Conservation (phyloP, 2,329 filamentous ascomycete genomes). For the Dactylellina sp. region DNA sequence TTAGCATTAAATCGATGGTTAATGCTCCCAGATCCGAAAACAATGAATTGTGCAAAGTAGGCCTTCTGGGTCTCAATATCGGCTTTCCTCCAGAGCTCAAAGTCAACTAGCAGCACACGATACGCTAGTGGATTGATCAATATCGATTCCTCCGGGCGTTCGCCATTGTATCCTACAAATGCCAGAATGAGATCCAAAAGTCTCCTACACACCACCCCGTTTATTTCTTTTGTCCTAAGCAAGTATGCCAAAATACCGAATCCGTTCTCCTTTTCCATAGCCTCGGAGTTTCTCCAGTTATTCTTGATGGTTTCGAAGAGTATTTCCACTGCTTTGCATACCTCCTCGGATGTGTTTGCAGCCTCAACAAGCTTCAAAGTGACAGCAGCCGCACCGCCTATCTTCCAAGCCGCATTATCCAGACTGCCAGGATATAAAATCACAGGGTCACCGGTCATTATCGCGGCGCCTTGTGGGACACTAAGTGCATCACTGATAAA, state of each 20-base stretch:
- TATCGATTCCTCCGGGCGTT: slow-evolving; percentile 84
- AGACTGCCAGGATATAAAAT: slow-evolving; percentile 83
- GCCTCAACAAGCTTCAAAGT: slow-evolving; percentile 86
- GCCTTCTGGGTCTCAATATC: slow-evolving; percentile 81
- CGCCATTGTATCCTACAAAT: slow-evolving; percentile 88
- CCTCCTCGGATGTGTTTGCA: slow-evolving; percentile 76
- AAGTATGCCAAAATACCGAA: slow-evolving; percentile 89
- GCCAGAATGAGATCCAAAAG: slow-evolving; percentile 81
- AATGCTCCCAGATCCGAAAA: slow-evolving; percentile 89
- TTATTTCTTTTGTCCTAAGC: slow-evolving; percentile 72
- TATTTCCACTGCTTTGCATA: slow-evolving; percentile 82
- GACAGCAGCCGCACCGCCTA: slow-evolving; percentile 89
- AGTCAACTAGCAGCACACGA: slow-evolving; percentile 87
- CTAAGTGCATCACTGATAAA: slow-evolving; percentile 89
- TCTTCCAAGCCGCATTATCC: slow-evolving; percentile 90
- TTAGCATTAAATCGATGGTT: slow-evolving; percentile 92
- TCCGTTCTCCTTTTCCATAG: slow-evolving; percentile 95
- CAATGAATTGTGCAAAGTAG: slow-evolving; percentile 92
- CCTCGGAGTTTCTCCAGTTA: slow-evolving; percentile 97
- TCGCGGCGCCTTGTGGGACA: slow-evolving; percentile 80
- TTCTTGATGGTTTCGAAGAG: slow-evolving; percentile 86
- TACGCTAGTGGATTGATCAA: slow-evolving; percentile 97
- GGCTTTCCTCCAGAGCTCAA: slow-evolving; percentile 90
- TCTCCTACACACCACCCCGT: slow-evolving; percentile 69
- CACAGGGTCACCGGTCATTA: slow-evolving; percentile 84